Conservation (phyloP, 2,329 filamentous ascomycete genomes). For the Penicillium sp. region DNA sequence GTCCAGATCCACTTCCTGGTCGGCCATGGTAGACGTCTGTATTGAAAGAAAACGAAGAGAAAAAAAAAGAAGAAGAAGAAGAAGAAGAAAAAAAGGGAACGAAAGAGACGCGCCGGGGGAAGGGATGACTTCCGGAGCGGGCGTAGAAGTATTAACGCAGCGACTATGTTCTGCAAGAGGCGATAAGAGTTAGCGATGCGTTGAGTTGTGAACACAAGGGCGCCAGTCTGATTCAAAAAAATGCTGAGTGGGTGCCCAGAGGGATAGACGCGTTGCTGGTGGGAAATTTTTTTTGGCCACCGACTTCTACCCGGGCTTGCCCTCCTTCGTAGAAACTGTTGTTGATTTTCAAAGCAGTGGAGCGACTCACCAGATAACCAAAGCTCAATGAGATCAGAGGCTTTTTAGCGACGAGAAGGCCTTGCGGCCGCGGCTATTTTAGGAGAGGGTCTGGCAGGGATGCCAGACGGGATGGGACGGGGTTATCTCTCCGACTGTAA, state of each 20-base stretch:
- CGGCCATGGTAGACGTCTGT: constrained; percentile 65
- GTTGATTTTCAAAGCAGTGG: neutral
- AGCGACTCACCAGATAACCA: constrained; percentile 32
- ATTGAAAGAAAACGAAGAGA: constrained; percentile 32
- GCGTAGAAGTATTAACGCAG: constrained; percentile 38
- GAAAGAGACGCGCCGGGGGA: constrained; percentile 32
- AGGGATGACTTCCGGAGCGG: constrained; percentile 35
- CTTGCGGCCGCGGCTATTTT: constrained; percentile 32
- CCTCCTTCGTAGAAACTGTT: neutral
- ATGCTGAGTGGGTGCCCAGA: constrained; percentile 5
- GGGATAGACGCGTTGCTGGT: constrained; percentile 15
- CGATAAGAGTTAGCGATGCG: constrained; percentile 22
- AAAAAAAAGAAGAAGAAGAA: constrained; percentile 27
- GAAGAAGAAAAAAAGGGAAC: constrained; percentile 27
- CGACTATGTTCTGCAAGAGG: constrained; percentile 35
- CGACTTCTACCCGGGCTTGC: constrained; percentile 2
- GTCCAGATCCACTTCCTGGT: constrained; percentile 93
- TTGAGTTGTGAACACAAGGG: constrained; percentile 12
- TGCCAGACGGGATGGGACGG: constrained; percentile 28
- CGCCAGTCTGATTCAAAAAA: constrained; percentile 15
- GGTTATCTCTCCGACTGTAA: constrained; percentile 20
- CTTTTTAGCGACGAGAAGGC: constrained; percentile 23
- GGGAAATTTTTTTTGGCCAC: constrained; percentile 16
- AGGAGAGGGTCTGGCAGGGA: constrained; percentile 30
- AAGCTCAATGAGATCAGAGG: constrained; percentile 32